Evolutionary conservation across 2,329 filamentous ascomycete genomes (phyloP).

Genomic region (Fusarium coicis): DNA sequence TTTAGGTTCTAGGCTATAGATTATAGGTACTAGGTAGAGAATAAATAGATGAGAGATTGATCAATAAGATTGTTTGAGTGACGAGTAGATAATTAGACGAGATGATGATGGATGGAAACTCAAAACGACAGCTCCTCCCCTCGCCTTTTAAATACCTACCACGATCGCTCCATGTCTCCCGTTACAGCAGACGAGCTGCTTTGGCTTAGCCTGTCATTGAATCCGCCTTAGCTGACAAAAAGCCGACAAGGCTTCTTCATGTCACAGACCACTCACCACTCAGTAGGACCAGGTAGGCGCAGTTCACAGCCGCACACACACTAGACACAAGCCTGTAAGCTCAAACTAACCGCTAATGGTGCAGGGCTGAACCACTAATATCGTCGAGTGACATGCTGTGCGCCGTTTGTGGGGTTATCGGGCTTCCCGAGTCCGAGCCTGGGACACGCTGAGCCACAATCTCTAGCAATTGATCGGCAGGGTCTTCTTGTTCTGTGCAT

Average conservation of each 20-base stretch:
- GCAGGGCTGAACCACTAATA: constrained; percentile 27
- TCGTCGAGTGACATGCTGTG: constrained; percentile 23
- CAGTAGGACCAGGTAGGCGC: constrained; percentile 25
- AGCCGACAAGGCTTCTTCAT: constrained; percentile 26
- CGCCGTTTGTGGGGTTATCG: constrained; percentile 5
- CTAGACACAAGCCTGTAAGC: constrained; percentile 21
- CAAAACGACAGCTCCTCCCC: constrained; percentile 16
- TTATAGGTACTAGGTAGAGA: neutral
- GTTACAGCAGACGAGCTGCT: neutral
- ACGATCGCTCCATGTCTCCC: neutral
- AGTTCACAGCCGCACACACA: constrained; percentile 33
- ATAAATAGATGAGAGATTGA: neutral
- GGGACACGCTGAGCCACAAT: constrained; percentile 24
- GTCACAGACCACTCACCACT: constrained; percentile 13
- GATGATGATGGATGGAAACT: neutral
- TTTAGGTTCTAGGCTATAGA: neutral
- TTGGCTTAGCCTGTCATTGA: constrained; percentile 16
- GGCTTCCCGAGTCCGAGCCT: constrained; percentile 12
- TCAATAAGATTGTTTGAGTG: neutral
- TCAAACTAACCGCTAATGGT: constrained; percentile 18
- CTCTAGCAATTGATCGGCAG: constrained; percentile 15
- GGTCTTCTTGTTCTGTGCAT: neutral
- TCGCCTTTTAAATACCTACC: constrained; percentile 40
- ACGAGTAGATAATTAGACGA: neutral
- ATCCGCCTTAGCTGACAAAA: constrained; percentile 34